Evolutionary conservation across 495 filamentous ascomycete genomes (phyloP), one percentile per base, ranked within the genome.

Genomic region (Parathielavia hyrcaniae): DNA sequence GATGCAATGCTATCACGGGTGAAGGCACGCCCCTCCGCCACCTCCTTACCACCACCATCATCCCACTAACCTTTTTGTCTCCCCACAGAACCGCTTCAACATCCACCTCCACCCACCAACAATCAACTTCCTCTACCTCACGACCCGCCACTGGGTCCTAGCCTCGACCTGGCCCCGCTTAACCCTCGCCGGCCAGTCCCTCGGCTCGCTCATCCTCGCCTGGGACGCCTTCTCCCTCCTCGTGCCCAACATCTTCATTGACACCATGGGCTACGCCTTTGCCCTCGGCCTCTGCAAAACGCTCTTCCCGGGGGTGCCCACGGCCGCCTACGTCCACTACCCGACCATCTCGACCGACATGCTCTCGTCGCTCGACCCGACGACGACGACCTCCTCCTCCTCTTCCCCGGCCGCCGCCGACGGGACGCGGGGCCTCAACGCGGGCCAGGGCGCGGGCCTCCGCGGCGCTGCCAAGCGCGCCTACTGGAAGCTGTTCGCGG

Each of bases 181-280:
- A 77, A 98, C 93, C 0, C 83, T 98, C n/a, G 76, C 96, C 14
- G 91, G 91, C 53, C 93, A 98, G 67, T 91, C 87, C 8, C 69
- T 97, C 19, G 93, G 93, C 41, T 95, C 89, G 1, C 67, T 97
- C 17, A 67, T 92, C 35, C 79, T 97, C 63, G 93, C 88, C 19
- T 91, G 86, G 71, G 93, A 97, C 62, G 92, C 92, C n/a, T 95
- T 98, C 71, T 86, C 81, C 38, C 83, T 96, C 12, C 78, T 97
- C 4, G 88, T 90, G 1, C 95, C 93, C 0, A 95, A 98, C 67
- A 81, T 97, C 51, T 96, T 96, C 63, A 79, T 98, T 64, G 93
- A 98, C 67, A 98, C 93, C 7, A 96, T 97, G 91, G 93, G 93
- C 62, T 97, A 97, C 69, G 89, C 92, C 20, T 98, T 97, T 69